Evolutionary conservation across 2,329 filamentous ascomycete genomes (phyloP).

Genomic region (Camillea tinctor): DNA sequence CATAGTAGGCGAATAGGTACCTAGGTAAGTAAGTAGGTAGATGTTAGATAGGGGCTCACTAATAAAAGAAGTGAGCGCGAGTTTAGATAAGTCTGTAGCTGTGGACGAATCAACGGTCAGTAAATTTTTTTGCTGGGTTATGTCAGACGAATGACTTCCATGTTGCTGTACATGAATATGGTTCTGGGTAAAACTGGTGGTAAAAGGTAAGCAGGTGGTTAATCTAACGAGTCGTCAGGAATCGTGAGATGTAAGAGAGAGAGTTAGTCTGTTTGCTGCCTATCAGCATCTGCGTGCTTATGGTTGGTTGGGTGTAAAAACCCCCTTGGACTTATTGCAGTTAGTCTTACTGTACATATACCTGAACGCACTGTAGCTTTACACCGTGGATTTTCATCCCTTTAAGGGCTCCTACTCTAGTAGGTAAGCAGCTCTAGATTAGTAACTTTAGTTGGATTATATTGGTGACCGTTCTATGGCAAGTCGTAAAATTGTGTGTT

Average conservation of each 20-base stretch:
- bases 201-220: background rate
- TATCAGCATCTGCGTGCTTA: background rate
- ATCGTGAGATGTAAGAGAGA: background rate
- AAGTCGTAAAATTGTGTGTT: conserved; percentile 1
- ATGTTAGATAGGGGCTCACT: no score
- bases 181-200: background rate
- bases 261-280: background rate
- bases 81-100: background rate
- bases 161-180: background rate
- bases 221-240: background rate
- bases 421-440: no score
- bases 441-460: no score
- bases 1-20: no score
- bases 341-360: no score
- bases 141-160: background rate
- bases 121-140: background rate
- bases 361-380: no score
- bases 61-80: no score
- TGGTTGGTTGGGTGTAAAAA: no score
- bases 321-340: no score
- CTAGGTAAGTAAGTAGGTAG: no score
- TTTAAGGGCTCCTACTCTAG: no score
- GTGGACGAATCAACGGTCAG: background rate
- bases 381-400: no score
- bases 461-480: conserved; percentile 27